Percentiles rank a stretch among this genome's conserved stretches.
phyloP scores from a whole-genome alignment of 306 rosid genomes.

The Dicorynia guianensis region DNA sequence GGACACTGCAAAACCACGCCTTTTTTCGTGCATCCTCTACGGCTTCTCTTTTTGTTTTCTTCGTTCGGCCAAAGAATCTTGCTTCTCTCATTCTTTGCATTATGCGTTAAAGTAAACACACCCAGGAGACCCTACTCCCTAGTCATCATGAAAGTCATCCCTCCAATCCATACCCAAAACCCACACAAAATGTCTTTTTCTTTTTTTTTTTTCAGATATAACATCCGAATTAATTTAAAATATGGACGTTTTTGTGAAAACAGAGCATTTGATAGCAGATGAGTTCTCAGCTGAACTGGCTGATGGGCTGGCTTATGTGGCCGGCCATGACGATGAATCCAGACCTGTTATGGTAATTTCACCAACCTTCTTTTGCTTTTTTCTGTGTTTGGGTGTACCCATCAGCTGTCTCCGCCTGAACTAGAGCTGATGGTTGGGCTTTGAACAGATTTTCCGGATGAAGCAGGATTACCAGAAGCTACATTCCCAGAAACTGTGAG shows the following conservation, averaged over 20 bases:
- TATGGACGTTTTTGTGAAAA: neutral
- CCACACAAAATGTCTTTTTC: neutral
- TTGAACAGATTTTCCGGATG: slow-evolving; percentile 80
- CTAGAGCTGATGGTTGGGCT: slow-evolving; percentile 23
- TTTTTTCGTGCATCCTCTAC: slow-evolving; percentile 11
- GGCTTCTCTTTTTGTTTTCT: slow-evolving; percentile 49
- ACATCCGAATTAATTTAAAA: neutral
- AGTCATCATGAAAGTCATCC: slow-evolving; percentile 58
- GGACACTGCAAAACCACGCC: slow-evolving; percentile 30
- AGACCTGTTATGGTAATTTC: slow-evolving; percentile 68
- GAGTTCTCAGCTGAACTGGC: slow-evolving; percentile 81
- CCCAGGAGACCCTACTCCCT: slow-evolving; percentile 39
- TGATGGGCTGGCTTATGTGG: slow-evolving; percentile 80
- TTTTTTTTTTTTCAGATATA: neutral
- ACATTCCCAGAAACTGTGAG: slow-evolving; percentile 95
- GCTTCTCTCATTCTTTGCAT: slow-evolving; percentile 56
- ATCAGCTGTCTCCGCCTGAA: neutral
- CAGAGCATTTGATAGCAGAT: slow-evolving; percentile 78
- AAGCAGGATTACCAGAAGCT: slow-evolving; percentile 92
- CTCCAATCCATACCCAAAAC: slow-evolving; percentile 23
- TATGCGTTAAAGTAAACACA: slow-evolving; percentile 48
- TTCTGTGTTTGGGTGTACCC: neutral
- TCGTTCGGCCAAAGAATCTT: slow-evolving; percentile 66
- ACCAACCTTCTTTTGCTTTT: neutral
- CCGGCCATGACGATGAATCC: slow-evolving; percentile 81